Conservation (phyloP, 371 early-diverging fungal species). For the Zopfochytrium polystomum region DNA sequence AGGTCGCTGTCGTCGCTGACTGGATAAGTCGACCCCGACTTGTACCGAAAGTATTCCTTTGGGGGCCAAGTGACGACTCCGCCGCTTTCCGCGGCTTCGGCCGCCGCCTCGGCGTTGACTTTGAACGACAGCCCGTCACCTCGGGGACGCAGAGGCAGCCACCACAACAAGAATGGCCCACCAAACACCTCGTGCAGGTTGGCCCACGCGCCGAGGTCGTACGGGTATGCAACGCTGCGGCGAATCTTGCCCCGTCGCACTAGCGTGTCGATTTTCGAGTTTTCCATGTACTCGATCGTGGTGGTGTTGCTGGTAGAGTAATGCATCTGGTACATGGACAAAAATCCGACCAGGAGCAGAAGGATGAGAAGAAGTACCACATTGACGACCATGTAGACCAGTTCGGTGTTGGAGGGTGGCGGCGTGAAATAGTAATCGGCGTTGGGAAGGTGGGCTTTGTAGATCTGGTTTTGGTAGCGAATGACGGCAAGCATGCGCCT, state of each 20-base stretch:
- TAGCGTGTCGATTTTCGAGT: slow-evolving; percentile 76
- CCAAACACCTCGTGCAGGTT: slow-evolving; percentile 45
- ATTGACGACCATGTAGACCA: slow-evolving; percentile 70
- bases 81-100: slow-evolving; percentile 23
- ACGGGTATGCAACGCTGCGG: slow-evolving; percentile 73
- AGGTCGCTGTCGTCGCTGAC: neutral
- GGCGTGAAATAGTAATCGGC: slow-evolving; percentile 37
- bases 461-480: slow-evolving; percentile 35
- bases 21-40: slow-evolving; percentile 16
- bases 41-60: slow-evolving; percentile 50
- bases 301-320: slow-evolving; percentile 85
- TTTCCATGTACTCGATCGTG: slow-evolving; percentile 85
- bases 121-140: slow-evolving; percentile 74
- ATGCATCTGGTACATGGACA: slow-evolving; percentile 80
- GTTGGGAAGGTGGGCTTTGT: slow-evolving; percentile 7
- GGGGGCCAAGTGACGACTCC: slow-evolving; percentile 56
- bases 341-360: slow-evolving; percentile 72
- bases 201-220: slow-evolving; percentile 74
- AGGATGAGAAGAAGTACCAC: slow-evolving; percentile 63
- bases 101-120: slow-evolving; percentile 38
- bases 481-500: slow-evolving; percentile 42
- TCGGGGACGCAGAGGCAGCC: slow-evolving; percentile 42
- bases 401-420: slow-evolving; percentile 31
- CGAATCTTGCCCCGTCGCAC: slow-evolving; percentile 58
- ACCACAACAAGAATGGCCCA: slow-evolving; percentile 58